Percentiles rank a stretch among this genome's conserved stretches.
Conservation (phyloP, 495 filamentous ascomycete species). For the Aspergillus avenaceus region DNA sequence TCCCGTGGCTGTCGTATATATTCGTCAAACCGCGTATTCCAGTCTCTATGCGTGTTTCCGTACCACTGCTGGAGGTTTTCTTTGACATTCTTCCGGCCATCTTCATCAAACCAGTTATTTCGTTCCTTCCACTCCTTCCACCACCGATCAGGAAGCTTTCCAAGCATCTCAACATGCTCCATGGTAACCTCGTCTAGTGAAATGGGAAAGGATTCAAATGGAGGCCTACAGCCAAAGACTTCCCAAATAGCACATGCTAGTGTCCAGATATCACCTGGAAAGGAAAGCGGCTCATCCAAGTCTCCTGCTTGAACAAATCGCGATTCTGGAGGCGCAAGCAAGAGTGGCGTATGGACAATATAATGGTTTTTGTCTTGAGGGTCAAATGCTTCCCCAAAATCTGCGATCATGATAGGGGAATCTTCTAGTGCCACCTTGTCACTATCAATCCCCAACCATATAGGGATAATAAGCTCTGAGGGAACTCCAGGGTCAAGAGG, state of each 20-base stretch:
- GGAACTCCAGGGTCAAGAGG: constrained; percentile 23
- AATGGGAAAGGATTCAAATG: constrained; percentile 16
- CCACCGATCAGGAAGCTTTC: constrained; percentile 26
- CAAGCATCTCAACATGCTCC: constrained; percentile 34
- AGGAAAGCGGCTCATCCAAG: constrained; percentile 24
- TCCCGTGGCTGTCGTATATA: constrained; percentile 8
- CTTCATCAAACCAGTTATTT: constrained; percentile 14
- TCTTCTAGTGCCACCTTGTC: constrained; percentile 21
- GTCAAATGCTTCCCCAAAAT: constrained; percentile 36
- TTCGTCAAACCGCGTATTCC: constrained; percentile 10
- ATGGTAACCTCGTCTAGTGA: constrained; percentile 31
- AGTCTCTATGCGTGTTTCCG: constrained; percentile 2
- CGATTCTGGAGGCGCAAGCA: constrained; percentile 26
- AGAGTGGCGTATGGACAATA: constrained; percentile 26
- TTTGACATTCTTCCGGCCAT: constrained; percentile 10
- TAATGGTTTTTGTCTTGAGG: constrained; percentile 19
- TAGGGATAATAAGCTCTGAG: constrained; percentile 14
- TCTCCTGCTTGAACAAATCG: constrained; percentile 17
- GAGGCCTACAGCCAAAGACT: constrained; percentile 18
- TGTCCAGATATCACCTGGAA: constrained; percentile 34
- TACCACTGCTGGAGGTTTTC: constrained; percentile 5
- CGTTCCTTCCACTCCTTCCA: constrained; percentile 20
- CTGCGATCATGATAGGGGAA: constrained; percentile 30
- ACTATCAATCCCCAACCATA: constrained; percentile 28
- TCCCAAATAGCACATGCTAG: constrained; percentile 31